Base-by-base conservation (phyloP, 2,329 filamentous ascomycete species). In the Cytospora paraplurivora region DNA sequence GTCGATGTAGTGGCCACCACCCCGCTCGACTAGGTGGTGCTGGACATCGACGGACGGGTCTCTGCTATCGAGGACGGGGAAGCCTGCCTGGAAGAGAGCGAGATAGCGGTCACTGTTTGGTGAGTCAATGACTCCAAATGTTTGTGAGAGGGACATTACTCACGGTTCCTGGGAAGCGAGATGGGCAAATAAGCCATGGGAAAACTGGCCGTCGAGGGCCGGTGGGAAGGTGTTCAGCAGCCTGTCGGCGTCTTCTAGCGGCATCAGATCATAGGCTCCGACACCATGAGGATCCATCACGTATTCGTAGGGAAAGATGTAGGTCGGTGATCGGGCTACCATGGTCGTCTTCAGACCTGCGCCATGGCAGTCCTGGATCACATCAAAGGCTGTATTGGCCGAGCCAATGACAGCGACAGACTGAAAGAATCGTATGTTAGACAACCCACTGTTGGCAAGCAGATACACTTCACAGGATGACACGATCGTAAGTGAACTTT, bases 361-460 rank as follows among this genome's bases (percentile, higher is more conserved):
- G 1, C 62, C 41, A 59, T 75, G 62, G 61, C 73, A 77, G 62
- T 77, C 74, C 12, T 71, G 67, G 11, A 75, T 62, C 1, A 78
- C 68, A 66, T 79, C 76, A 61, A 80, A 79, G 7, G 74, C 77
- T 1, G 75, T 76, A 60, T 78, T 79, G 27, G 75, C 76, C 1
- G 76, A 76, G 19, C 76, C 77, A 33, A 77, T 69, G 8, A 78
- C 68, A 17, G 72, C 47, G 11, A 73, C 74, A 2, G 72, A 71
- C 71, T 55, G 17, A 7, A 64, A 64, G 12, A 62, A 27, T 67
- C 58, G 58, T 17, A 53, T 37, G 15, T 54, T 27, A 34, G 51
- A 54, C 51, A 54, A 33, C 27, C 27, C 2, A 27, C n/a, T 27
- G 2, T 27, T 27, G 27, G 4, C 51, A 2, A 37, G 2, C 35